Percentiles rank a stretch among this genome's conserved stretches.
These are phyloP conservation scores for Leccinum subgranulosum DNA, from an alignment of 768 basidiomycete species.

Conservation along the genomic window DNA sequence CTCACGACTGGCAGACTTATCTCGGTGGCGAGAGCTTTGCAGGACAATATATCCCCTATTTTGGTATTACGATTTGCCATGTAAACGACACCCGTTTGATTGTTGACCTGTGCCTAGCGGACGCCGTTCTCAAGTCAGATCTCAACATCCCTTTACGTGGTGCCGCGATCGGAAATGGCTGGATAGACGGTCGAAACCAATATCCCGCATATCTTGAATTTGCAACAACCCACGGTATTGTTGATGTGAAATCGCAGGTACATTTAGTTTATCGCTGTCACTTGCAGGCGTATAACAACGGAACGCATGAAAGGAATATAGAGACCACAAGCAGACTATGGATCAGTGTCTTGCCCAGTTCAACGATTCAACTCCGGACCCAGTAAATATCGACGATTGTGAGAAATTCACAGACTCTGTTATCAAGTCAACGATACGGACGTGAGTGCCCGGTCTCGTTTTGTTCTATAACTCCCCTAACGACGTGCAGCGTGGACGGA, in stretches of 20 bases:
- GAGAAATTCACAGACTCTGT: conserved; percentile 51
- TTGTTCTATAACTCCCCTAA: not conserved
- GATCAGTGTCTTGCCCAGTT: conserved; percentile 55
- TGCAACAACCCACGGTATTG: conserved; percentile 70
- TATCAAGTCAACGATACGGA: conserved; percentile 25
- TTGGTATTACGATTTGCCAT: conserved; percentile 47
- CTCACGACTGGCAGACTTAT: conserved; percentile 68
- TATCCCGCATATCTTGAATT: conserved; percentile 91
- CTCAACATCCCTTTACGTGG: conserved; percentile 69
- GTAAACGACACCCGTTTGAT: not conserved
- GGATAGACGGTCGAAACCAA: conserved; percentile 89
- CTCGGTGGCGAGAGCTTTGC: conserved; percentile 95
- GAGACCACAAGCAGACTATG: conserved; percentile 50
- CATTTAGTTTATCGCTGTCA: conserved; percentile 12
- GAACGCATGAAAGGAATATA: conserved; percentile 49
- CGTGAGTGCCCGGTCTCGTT: conserved; percentile 15
- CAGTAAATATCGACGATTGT: conserved; percentile 56
- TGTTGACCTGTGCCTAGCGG: conserved; percentile 45
- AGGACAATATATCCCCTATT: conserved; percentile 97
- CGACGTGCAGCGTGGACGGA: conserved; percentile 56
- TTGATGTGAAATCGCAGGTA: conserved; percentile 72
- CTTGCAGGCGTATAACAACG: conserved; percentile 1
- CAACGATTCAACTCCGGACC: conserved; percentile 44
- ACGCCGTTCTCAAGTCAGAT: conserved; percentile 65
- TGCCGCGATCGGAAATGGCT: conserved; percentile 93